Evolutionary conservation across 2,329 filamentous ascomycete genomes (phyloP).

Genomic region (Alternaria infectoria): DNA sequence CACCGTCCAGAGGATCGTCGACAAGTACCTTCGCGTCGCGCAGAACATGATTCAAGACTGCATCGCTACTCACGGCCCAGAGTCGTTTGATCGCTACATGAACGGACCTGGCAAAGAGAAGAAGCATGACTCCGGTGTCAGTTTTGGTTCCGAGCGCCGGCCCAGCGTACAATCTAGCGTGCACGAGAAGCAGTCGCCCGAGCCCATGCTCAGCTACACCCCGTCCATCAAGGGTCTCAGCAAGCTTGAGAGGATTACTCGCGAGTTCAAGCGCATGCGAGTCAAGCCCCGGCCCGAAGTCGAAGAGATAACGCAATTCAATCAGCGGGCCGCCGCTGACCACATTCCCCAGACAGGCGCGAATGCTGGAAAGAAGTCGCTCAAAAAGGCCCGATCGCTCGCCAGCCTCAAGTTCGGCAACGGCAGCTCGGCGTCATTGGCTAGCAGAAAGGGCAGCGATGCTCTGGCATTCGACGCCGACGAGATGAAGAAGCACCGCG

Average conservation of each 20-base stretch:
- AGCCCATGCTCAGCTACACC: slow-evolving; percentile 24
- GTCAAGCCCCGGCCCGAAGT: slow-evolving; percentile 59
- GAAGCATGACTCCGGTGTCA: slow-evolving; percentile 69
- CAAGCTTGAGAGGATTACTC: slow-evolving; percentile 65
- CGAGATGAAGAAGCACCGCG: slow-evolving; percentile 46
- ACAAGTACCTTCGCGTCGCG: slow-evolving; percentile 64
- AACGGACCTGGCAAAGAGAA: slow-evolving; percentile 53
- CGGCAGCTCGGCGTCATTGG: slow-evolving; percentile 38
- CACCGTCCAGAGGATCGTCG: slow-evolving; percentile 54
- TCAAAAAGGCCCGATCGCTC: slow-evolving; percentile 47
- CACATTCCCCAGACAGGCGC: slow-evolving; percentile 24
- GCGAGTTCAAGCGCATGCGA: slow-evolving; percentile 65
- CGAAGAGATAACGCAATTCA: slow-evolving; percentile 53
- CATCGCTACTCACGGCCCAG: slow-evolving; percentile 51
- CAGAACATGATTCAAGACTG: slow-evolving; percentile 69
- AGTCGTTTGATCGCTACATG: slow-evolving; percentile 41
- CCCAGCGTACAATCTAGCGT: slow-evolving; percentile 37
- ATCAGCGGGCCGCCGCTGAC: slow-evolving; percentile 28
- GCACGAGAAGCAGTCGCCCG: slow-evolving; percentile 33
- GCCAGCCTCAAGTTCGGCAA: slow-evolving; percentile 40
- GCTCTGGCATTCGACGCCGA: slow-evolving; percentile 42
- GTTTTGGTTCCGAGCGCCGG: slow-evolving; percentile 55
- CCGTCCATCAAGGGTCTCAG: slow-evolving; percentile 48
- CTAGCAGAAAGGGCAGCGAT: slow-evolving; percentile 44
- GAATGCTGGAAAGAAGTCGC: slow-evolving; percentile 37